phyloP scores from a whole-genome alignment of 1,139 yeast species.

The Protomyces inundatus region DNA sequence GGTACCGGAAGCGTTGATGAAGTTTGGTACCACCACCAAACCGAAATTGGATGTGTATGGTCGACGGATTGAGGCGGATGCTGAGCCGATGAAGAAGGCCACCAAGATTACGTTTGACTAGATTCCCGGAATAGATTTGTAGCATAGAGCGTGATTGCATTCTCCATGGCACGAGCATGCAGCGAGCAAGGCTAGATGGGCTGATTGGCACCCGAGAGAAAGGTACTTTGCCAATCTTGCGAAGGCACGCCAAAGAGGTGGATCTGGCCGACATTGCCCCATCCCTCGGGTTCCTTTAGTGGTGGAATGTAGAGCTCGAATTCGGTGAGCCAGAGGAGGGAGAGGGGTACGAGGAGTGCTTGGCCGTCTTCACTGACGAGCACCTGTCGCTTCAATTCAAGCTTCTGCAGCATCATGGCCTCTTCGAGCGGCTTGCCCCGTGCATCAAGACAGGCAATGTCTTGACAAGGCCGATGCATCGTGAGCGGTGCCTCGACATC shows the following conservation, averaged over 20 bases:
- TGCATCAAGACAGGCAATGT: background rate
- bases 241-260: constrained; percentile 13
- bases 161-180: background rate
- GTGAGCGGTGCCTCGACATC: constrained; percentile 6
- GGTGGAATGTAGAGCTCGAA: constrained; percentile 14
- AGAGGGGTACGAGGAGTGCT: constrained; percentile 5
- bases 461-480: background rate
- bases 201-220: constrained; percentile 14
- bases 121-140: background rate
- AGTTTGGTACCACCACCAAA: constrained; percentile 95
- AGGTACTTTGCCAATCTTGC: constrained; percentile 16
- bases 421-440: constrained; percentile 3
- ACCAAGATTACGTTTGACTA: constrained; percentile 33
- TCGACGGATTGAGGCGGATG: constrained; percentile 14
- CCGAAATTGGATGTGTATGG: constrained; percentile 28
- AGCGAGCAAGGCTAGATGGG: background rate
- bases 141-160: background rate
- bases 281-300: constrained; percentile 1
- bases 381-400: constrained; percentile 2
- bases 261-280: constrained; percentile 5
- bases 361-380: constrained; percentile 18
- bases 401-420: constrained; percentile 1
- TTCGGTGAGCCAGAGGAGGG: constrained; percentile 12
- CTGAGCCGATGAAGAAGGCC: constrained; percentile 29
- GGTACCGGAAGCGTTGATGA: constrained; percentile 92